Evolutionary conservation across 2,329 filamentous ascomycete genomes (phyloP), one percentile per base, ranked within the genome.

Genomic region (Exserohilum rostratum): DNA sequence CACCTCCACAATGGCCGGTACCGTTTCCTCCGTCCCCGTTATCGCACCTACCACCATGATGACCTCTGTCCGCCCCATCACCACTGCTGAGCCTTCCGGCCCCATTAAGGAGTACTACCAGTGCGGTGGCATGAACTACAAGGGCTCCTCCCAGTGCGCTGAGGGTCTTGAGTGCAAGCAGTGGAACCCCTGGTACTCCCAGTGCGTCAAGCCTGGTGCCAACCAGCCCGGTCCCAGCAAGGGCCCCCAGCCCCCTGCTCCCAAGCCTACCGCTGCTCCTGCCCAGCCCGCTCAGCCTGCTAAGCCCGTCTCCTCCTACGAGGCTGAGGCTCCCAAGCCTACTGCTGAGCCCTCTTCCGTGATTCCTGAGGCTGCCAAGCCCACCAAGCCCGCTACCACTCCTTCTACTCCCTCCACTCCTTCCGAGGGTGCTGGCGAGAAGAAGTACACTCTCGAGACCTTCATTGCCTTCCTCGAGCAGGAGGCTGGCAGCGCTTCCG

Each of bases 171-270:
- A 65, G 9, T 82, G 79, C 71, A 70, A 73, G 46, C 64, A 65
- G 4, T 66, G 57, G 53, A 81, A 81, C 70, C 63, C 69, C 2
- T 82, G 75, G 62, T 82, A 82, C 70, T 75, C 61, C 35, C 80
- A 82, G 72, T 82, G 80, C 64, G 25, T 70, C 30, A 46, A 64
- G 52, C 30, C 60, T 13, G 59, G 61, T 39, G 59, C 35, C 25
- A 48, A 47, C 20, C 40, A 58, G 35, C 53, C 57, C 9, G 49
- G 43, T 34, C 50, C 58, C 22, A 52, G 53, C 55, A 57, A 59
- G 42, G 57, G 48, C 27, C 34, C 58, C 11, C 43, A 57, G 37
- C 34, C n/a, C n/a, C n/a, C n/a, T n/a, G n/a, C 57, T 15, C 44
- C 53, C 37, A 30, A 37, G 25, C 38, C 38, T 20, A 42, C 45